Base-by-base conservation (phyloP, 2,329 filamentous ascomycete species). In the Beauveria scarabaeidicola region DNA sequence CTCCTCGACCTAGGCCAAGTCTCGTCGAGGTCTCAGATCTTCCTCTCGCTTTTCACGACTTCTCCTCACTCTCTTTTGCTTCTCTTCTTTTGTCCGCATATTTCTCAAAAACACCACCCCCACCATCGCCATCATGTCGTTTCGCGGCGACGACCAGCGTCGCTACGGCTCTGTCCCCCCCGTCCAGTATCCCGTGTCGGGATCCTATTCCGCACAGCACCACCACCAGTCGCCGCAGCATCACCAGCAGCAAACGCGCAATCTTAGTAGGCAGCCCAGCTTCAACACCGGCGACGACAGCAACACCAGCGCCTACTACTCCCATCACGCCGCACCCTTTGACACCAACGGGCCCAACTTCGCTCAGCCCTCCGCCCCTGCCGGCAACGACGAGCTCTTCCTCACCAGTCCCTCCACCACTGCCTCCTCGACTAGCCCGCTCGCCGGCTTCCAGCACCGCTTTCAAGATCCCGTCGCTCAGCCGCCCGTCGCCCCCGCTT, bases 261-360 rank as follows among this genome's bases (percentile, higher is more conserved):
- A 66, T 64, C 72, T 75, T 6, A 70, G 69, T 47, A 80, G 88
- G 64, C 81, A 84, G 64, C 81, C 83, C 52, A 93, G 88, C 76
- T 91, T 90, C 76, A 86, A 91, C 71, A 84, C 81, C 65, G 89
- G 87, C 64, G 90, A 94, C 71, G 89, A 93, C 70, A 58, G 56
- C 17, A 52, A 52, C 27, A 38, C 56, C 25, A 77, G 79, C 52
- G 74, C 76, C 52, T 83, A 85, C 65, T 78, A 82, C 65, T 69
- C 69, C 55, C 67, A 70, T 56, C 64, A 70, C n/a, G 44, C 63
- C 66, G 63, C 64, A 19, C 65, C 64, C 58, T 62, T 64, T 29
- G 62, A 68, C 36, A 61, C 61, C 52, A 69, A 66, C 52, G 60
- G 58, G 13, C 56, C 50, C 25, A 43, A 51, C 50, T 61, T 58